phyloP scores from a whole-genome alignment of 495 filamentous ascomycete species.

The Lasiosphaeris hirsuta region DNA sequence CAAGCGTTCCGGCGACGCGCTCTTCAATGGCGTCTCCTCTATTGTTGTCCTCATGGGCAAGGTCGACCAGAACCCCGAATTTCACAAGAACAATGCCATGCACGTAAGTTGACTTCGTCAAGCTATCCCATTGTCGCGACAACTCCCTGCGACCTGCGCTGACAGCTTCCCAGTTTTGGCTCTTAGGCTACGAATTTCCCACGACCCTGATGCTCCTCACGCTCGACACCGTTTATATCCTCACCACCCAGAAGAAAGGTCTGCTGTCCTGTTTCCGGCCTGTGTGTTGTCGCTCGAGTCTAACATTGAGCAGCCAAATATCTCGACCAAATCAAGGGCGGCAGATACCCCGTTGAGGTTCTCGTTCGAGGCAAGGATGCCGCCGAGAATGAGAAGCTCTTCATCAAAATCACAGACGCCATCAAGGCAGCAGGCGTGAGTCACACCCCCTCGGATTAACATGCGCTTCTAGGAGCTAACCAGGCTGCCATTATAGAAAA shows the following conservation, averaged over 20 bases:
- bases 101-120: conserved; percentile 61
- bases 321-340: conserved; percentile 85
- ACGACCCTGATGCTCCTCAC: conserved; percentile 92
- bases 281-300: neutral
- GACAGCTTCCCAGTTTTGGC: conserved; percentile 73
- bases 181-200: conserved; percentile 97
- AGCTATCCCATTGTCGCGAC: neutral
- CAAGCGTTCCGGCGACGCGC: conserved; percentile 74
- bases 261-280: conserved; percentile 4
- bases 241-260: conserved; percentile 98
- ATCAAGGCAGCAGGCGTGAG: conserved; percentile 87
- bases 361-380: conserved; percentile 85
- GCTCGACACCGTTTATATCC: conserved; percentile 77
- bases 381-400: conserved; percentile 82
- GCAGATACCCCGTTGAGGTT: conserved; percentile 86
- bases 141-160: conserved; percentile 8
- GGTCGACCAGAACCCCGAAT: conserved; percentile 77
- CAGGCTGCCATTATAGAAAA: conserved; percentile 57
- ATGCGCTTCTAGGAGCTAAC: conserved; percentile 13
- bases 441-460: conserved; percentile 22
- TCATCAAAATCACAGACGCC: conserved; percentile 71
- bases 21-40: conserved; percentile 80
- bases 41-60: conserved; percentile 91
- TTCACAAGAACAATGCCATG: conserved; percentile 91
- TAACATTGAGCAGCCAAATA: conserved; percentile 69